Conservation (phyloP, 768 basidiomycete genomes). For the Tylopilus plumbeoviolaceoides region DNA sequence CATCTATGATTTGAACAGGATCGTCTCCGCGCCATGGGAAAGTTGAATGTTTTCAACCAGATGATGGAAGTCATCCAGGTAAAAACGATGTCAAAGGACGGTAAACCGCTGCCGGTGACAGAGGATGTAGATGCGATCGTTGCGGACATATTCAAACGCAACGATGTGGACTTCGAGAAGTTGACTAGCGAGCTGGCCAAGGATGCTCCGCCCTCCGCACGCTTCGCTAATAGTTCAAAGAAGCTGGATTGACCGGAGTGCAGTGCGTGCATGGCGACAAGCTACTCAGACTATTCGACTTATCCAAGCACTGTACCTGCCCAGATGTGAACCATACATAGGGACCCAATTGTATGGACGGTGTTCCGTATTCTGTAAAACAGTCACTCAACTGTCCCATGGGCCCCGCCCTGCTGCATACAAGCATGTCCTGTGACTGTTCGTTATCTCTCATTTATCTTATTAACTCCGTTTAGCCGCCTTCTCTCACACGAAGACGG, state of each 20-base stretch:
- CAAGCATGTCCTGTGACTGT: background rate
- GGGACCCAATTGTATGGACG: background rate
- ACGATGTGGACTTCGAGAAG: slow-evolving; percentile 29
- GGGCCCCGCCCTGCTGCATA: background rate
- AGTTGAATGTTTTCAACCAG: slow-evolving; percentile 27
- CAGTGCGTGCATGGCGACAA: background rate
- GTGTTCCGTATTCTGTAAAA: background rate
- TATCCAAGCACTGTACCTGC: background rate
- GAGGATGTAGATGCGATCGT: slow-evolving; percentile 31
- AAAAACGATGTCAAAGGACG: slow-evolving; percentile 27
- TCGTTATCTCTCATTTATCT: slow-evolving; percentile 5
- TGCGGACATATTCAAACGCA: slow-evolving; percentile 30
- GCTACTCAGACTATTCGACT: background rate
- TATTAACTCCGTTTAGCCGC: background rate
- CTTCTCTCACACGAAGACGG: slow-evolving; percentile 8
- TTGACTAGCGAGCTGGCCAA: slow-evolving; percentile 23
- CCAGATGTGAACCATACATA: background rate
- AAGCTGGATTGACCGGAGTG: slow-evolving; percentile 23
- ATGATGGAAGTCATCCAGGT: slow-evolving; percentile 33
- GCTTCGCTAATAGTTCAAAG: slow-evolving; percentile 26
- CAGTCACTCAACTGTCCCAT: background rate
- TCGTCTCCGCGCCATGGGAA: slow-evolving; percentile 29
- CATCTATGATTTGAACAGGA: slow-evolving; percentile 14
- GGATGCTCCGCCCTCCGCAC: slow-evolving; percentile 16
- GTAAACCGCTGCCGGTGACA: slow-evolving; percentile 21